A percentile compares a stretch with the other conserved stretches of the same genome.
phyloP scores from a whole-genome alignment of 306 rosid species.

The Ormosia emarginata region DNA sequence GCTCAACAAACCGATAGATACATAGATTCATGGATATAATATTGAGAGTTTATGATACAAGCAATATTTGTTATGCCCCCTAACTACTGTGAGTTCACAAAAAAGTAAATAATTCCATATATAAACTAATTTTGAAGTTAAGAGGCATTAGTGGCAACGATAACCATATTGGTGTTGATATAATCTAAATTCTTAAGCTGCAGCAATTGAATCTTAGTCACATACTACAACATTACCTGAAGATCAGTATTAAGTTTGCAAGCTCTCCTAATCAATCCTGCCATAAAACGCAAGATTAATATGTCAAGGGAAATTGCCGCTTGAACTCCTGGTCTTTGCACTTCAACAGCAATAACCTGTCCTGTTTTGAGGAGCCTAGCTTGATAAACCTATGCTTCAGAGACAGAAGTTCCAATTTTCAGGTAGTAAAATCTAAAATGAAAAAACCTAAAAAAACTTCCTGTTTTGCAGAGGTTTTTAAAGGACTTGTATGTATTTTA shows the following conservation, averaged over 20 bases:
- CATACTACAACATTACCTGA: conserved; percentile 55
- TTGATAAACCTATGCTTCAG: conserved; percentile 75
- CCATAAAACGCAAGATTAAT: conserved; percentile 70
- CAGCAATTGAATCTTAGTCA: conserved; percentile 9
- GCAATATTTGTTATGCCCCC: neutral
- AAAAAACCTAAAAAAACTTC: neutral
- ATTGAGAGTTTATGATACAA: neutral
- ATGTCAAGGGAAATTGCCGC: conserved; percentile 89
- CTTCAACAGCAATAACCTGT: conserved; percentile 88
- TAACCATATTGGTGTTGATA: conserved; percentile 5
- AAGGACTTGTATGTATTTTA: too few relatives aligned
- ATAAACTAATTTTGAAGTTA: conserved; percentile 1
- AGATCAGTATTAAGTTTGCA: conserved; percentile 83
- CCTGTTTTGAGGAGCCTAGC: conserved; percentile 74
- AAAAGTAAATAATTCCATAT: conserved; percentile 11
- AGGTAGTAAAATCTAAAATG: conserved; percentile 3
- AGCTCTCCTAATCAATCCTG: conserved; percentile 56
- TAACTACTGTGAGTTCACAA: neutral
- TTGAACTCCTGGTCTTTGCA: conserved; percentile 95
- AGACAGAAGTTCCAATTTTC: conserved; percentile 25
- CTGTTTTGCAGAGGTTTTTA: too few relatives aligned
- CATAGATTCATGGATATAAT: neutral
- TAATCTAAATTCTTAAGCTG: neutral
- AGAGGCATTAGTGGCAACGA: neutral
- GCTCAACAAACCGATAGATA: conserved; percentile 8